Evolutionary conservation across 805 yeast genomes (phyloP).

Genomic region (Ogataea naganishii): DNA sequence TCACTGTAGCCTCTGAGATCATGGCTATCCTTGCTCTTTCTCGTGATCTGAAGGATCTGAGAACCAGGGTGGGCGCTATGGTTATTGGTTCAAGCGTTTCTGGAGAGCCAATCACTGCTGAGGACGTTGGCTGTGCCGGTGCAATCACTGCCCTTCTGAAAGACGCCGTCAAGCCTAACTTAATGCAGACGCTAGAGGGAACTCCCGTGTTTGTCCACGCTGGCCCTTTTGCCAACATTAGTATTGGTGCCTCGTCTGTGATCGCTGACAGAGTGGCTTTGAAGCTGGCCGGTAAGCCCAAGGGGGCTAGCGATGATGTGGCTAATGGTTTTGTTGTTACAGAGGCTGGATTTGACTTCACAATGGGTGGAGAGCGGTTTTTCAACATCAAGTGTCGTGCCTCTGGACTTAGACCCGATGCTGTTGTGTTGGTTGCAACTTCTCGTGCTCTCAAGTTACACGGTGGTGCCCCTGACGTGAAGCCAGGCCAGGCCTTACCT

Average conservation of each 20-base stretch:
- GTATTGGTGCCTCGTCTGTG: constrained; percentile 80
- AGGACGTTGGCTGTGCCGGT: constrained; percentile 81
- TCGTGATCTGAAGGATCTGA: constrained; percentile 59
- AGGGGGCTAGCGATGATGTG: constrained; percentile 18
- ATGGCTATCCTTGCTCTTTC: constrained; percentile 81
- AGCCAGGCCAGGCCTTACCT: constrained; percentile 76
- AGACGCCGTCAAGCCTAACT: constrained; percentile 77
- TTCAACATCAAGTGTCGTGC: constrained; percentile 76
- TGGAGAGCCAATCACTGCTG: constrained; percentile 73
- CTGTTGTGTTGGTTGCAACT: constrained; percentile 75
- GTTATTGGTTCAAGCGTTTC: constrained; percentile 62
- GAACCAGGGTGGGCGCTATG: constrained; percentile 66
- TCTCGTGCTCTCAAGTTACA: constrained; percentile 78
- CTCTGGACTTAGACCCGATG: constrained; percentile 72
- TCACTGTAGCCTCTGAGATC: constrained; percentile 77
- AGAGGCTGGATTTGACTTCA: constrained; percentile 85
- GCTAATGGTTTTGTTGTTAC: constrained; percentile 73
- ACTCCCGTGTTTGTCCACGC: constrained; percentile 85
- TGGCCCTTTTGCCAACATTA: constrained; percentile 83
- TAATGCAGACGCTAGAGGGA: constrained; percentile 85
- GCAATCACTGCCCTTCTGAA: constrained; percentile 74
- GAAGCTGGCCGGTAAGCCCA: constrained; percentile 56
- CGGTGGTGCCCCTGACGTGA: constrained; percentile 86
- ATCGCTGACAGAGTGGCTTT: constrained; percentile 78
- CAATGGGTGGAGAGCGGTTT: constrained; percentile 89